Percentiles rank a stretch among this genome's conserved stretches.
These are phyloP conservation scores for Coniochaeta sp. DNA, from an alignment of 2,329 filamentous ascomycete species.

Conservation along the genomic window DNA sequence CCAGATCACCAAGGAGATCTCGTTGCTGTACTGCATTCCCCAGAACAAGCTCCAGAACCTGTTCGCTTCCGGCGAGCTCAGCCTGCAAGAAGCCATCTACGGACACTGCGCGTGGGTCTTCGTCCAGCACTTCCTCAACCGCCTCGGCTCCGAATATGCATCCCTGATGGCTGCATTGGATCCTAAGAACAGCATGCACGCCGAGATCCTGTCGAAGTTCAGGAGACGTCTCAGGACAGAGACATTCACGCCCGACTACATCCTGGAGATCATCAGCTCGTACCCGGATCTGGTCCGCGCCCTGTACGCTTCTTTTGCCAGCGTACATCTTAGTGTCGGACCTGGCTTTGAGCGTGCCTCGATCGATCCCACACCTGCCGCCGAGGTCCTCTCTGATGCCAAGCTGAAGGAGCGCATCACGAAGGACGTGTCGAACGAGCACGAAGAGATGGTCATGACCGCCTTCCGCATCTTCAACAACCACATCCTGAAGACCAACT, in stretches of 20 bases:
- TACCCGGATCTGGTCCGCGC: conserved; percentile 83
- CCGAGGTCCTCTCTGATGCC: conserved; percentile 67
- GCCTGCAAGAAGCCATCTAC: conserved; percentile 94
- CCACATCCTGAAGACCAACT: conserved; percentile 93
- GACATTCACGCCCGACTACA: conserved; percentile 97
- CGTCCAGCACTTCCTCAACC: conserved; percentile 95
- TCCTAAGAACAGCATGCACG: conserved; percentile 72
- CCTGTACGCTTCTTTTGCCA: conserved; percentile 88
- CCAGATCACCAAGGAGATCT: conserved; percentile 98
- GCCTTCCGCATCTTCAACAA: conserved; percentile 95
- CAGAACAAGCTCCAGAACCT: conserved; percentile 92
- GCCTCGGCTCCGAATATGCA: conserved; percentile 84
- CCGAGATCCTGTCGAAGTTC: conserved; percentile 82
- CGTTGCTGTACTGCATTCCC: conserved; percentile 92
- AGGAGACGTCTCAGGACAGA: conserved; percentile 93
- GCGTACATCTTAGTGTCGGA: conserved; percentile 61
- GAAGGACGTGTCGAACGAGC: conserved; percentile 79
- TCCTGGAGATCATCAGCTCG: conserved; percentile 89
- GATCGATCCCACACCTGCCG: conserved; percentile 47
- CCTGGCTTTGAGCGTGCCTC: conserved; percentile 42
- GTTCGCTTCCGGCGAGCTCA: conserved; percentile 80
- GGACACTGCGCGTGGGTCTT: conserved; percentile 98
- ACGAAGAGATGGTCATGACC: conserved; percentile 97
- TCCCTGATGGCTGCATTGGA: conserved; percentile 79
- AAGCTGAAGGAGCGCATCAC: conserved; percentile 71